Base-by-base conservation (phyloP, 2,329 filamentous ascomycete species). In the Alternaria triticimaculans region DNA sequence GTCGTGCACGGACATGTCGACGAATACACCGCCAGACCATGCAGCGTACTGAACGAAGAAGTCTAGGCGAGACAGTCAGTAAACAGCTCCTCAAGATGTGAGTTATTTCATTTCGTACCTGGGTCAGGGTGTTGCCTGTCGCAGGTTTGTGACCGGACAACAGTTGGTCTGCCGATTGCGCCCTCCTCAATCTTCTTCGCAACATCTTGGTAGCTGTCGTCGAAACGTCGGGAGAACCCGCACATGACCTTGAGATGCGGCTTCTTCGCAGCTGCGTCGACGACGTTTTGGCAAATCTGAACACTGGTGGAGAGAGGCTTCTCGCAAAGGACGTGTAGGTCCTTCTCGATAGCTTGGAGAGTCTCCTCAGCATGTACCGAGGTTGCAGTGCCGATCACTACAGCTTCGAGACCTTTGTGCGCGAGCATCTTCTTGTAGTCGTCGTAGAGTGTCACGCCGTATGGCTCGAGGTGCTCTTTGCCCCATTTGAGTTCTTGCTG, bases 361-460 rank as follows among this genome's bases (percentile, higher is more conserved):
- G 78, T 70, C 67, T 80, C 73, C 55, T 75, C 72, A 2, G 78
- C 76, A 60, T 80, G 79, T 7, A 81, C 76, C 10, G 70, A 72
- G 3, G 78, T 80, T 18, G 72, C 73, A 6, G 78, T 79, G 10
- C 69, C 68, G 49, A 80, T 75, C 53, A 82, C 78, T 1, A 86
- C 81, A 11, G 84, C 83, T 61, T 84, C 71, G 2, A 83, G 69
- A 0, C 81, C 81, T 4, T 75, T 68, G 15, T 80, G 74, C 58
- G 76, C 64, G 55, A 87, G 75, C 81, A 86, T 84, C 66, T 84
- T 80, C 26, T 83, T 78, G 68, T 84, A 86, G 66, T 82, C 68
- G 9, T 75, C 73, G 70, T 85, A 86, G 4, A 85, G 68, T 1
- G 70, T 77, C 10, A 85, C 81, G n/a, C 82, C 83, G 37, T 78